Evolutionary conservation across 257 asterid genomes (phyloP).

Genomic region (Ilex asprella): DNA sequence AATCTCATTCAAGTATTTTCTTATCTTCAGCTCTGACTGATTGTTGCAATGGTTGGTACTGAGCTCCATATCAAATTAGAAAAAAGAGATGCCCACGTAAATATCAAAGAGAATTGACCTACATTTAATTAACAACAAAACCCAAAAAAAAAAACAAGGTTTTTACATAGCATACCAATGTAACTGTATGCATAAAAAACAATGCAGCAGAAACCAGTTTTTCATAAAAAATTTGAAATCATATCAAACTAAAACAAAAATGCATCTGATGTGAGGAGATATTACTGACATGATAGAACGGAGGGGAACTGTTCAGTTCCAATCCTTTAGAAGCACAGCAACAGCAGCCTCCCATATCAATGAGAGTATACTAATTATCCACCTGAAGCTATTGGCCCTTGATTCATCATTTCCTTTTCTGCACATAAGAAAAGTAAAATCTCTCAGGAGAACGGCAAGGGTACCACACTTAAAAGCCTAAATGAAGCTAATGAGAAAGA

Average conservation of each 20-base stretch:
- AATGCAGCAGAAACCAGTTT: neutral
- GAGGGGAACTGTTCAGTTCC: conserved; percentile 36
- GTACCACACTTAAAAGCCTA: neutral
- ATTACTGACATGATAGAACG: conserved; percentile 53
- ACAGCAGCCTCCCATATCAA: conserved; percentile 75
- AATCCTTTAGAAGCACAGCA: conserved; percentile 49
- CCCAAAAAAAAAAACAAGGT: too few relatives aligned
- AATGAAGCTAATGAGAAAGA: neutral
- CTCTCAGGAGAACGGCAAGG: neutral
- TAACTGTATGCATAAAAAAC: neutral
- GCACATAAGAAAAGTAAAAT: conserved; percentile 13
- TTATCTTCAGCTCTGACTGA: too few relatives aligned
- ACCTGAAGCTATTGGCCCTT: conserved; percentile 31
- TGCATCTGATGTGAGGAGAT: conserved; percentile 13
- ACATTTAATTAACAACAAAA: too few relatives aligned
- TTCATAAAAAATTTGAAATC: neutral
- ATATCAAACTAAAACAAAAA: neutral
- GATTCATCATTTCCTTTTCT: conserved; percentile 41
- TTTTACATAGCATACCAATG: neutral
- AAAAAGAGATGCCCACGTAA: too few relatives aligned
- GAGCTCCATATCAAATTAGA: too few relatives aligned
- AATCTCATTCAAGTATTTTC: too few relatives aligned
- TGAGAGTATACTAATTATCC: conserved; percentile 28
- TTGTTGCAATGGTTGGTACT: too few relatives aligned
- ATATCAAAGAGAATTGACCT: too few relatives aligned